Base-by-base conservation (phyloP, 371 early-diverging fungal genomes). In the Mortierella sp. region DNA sequence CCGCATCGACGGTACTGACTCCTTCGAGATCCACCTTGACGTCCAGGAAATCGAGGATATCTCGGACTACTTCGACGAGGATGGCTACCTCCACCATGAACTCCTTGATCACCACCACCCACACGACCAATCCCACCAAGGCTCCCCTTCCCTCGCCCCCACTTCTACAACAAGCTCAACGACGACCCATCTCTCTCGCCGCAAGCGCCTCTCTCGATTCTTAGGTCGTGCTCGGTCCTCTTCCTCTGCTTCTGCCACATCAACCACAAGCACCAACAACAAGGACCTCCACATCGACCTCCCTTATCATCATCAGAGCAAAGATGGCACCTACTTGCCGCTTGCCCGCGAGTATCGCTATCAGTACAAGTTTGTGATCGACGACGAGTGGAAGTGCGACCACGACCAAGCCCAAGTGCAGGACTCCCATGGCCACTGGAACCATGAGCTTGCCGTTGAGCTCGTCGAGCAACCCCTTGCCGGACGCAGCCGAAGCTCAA, bases 351-450 rank as follows among this genome's bases (percentile, higher is more conserved):
- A 79, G 46, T 85, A 85, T 35, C 58, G 72, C 11, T 85, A 81
- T 51, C 85, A 81, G 41, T 85, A 48, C 85, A 85, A 85, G 72
- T 85, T 85, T 70, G 75, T 85, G 56, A 81, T 85, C 55, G 85
- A 81, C 27, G 82, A 77, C 60, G 75, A 81, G 5, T 85, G 85
- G 85, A 58, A 63, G 51, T 81, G 82, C 58, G 85, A 85, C 41
- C 75, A 70, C 0, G 14, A 79, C 51, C 71, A 60, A n/a, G 56
- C 18, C 24, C 76, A 78, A 27, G 82, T 81, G 16, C 75, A 63
- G 68, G 85, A 85, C 38, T 12, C 49, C 6, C 49, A 81, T 46
- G 85, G 85, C 49, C 54, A 85, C 29, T 76, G 70, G 79, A 85
- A 85, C 75, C 81, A 85, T 51, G 85, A 85, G 73, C 73, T 85